Evolutionary conservation across 345 rosid genomes (phyloP).

Genomic region (Dovyalis caffra): DNA sequence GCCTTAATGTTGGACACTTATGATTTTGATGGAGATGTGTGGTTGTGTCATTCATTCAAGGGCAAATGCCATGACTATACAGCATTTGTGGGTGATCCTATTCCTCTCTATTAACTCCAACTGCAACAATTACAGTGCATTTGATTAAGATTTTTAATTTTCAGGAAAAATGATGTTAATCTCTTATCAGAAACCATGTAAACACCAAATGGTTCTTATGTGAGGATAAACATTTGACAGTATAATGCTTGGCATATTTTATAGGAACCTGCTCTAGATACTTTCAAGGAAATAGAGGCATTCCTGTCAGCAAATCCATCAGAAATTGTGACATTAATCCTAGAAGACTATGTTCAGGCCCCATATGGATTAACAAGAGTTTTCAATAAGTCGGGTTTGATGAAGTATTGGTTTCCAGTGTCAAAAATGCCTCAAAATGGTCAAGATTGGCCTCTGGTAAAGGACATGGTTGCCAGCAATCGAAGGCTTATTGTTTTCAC

Average conservation of each 20-base stretch:
- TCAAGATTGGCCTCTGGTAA: slow-evolving; percentile 55
- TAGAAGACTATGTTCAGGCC: slow-evolving; percentile 64
- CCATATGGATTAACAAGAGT: slow-evolving; percentile 59
- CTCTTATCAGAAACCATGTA: too few relatives aligned
- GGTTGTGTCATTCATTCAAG: slow-evolving; percentile 70
- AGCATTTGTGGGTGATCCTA: slow-evolving; percentile 44
- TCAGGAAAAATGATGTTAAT: too few relatives aligned
- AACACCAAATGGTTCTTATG: not conserved
- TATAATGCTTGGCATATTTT: too few relatives aligned
- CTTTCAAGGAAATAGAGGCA: slow-evolving; percentile 54
- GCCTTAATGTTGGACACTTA: slow-evolving; percentile 70
- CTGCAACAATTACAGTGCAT: too few relatives aligned
- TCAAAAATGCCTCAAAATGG: slow-evolving; percentile 47
- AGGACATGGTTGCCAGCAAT: slow-evolving; percentile 43
- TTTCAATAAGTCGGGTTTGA: slow-evolving; percentile 52
- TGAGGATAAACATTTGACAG: not conserved
- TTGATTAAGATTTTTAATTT: too few relatives aligned
- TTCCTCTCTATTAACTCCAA: too few relatives aligned
- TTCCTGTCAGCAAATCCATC: slow-evolving; percentile 58
- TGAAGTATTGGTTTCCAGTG: slow-evolving; percentile 60
- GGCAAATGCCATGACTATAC: slow-evolving; percentile 62
- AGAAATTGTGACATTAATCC: slow-evolving; percentile 58
- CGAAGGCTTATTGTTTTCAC: slow-evolving; percentile 55
- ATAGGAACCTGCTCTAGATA: slow-evolving; percentile 60
- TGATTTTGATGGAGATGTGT: slow-evolving; percentile 58